Evolutionary conservation across 2,329 filamentous ascomycete species (phyloP), one percentile per base, ranked within the genome.

Genomic region (Talaromyces sp.): DNA sequence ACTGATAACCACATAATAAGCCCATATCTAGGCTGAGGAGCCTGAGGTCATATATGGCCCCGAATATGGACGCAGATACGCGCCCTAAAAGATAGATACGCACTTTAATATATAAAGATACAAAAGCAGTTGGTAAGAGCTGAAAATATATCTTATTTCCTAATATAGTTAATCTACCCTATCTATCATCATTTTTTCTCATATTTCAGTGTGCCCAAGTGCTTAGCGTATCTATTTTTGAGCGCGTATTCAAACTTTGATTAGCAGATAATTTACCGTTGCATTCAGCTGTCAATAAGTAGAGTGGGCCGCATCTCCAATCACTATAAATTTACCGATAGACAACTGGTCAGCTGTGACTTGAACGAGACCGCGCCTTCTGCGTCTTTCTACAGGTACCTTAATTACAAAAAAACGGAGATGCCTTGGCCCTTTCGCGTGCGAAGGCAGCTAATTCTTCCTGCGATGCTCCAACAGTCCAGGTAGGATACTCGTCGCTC

Each of bases 181-280:
- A 27, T 27, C 27, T 27, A 27, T 27, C 6, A 27, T 27, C 6
- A 27, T 27, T 22, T 22, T 2, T 2, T 22, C 22, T 22, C 1
- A 22, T 22, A 22, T 22, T 22, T 22, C 22, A 22, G 22, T 22
- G 22, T 22, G 22, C 22, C 22, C 1, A 22, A 22, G 22, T 22
- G 22, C 22, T 22, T 22, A 22, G 22, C 22, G 22, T 22, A 22
- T 22, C 22, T 22, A 22, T 22, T 22, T 22, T 22, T 22, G 22
- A 22, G 22, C 22, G 22, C 22, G 22, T 22, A 22, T 43, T 37
- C 33, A 37, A 37, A 68, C 2, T 27, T 81, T 66, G n/a, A 68
- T n/a, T 41, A 41, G 39, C 16, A 8, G 39, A 16, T 41, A 4
- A 16, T 16, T 41, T 41, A 41, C 39, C 39, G 14, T 41, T 41